A percentile compares a stretch with the other conserved stretches of the same genome.
Conservation (phyloP, 495 filamentous ascomycete species). For the Antarctomyces pellizariae region DNA sequence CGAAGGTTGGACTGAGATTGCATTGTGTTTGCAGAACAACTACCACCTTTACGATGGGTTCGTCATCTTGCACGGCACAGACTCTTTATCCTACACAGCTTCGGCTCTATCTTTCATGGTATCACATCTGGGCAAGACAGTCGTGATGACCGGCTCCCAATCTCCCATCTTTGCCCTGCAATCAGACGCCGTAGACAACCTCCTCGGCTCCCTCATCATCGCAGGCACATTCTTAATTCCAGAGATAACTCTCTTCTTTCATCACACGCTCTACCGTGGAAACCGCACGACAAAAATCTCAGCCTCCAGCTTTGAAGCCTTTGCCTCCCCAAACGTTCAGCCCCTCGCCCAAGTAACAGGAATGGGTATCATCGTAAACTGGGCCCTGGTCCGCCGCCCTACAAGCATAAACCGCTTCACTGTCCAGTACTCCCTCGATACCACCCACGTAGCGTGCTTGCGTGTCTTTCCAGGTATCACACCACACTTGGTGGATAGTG, state of each 20-base stretch:
- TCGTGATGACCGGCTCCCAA: constrained; percentile 80
- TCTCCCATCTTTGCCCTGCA: constrained; percentile 82
- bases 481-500: constrained; percentile 82
- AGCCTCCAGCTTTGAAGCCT: constrained; percentile 67
- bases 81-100: constrained; percentile 77
- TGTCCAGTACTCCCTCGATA: constrained; percentile 60
- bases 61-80: constrained; percentile 89
- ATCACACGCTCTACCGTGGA: constrained; percentile 75
- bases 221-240: constrained; percentile 93
- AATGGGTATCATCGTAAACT: constrained; percentile 61
- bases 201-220: constrained; percentile 78
- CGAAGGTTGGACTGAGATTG: constrained; percentile 76
- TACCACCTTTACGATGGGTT: constrained; percentile 87
- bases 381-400: constrained; percentile 58
- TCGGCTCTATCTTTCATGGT: constrained; percentile 93
- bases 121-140: constrained; percentile 71
- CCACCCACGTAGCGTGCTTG: constrained; percentile 73
- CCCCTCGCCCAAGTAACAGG: constrained; percentile 63
- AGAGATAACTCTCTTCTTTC: constrained; percentile 91
- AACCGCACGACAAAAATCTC: constrained; percentile 82
- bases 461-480: constrained; percentile 91
- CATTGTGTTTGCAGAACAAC: constrained; percentile 41
- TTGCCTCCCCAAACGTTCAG: constrained; percentile 61
- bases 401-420: constrained; percentile 48
- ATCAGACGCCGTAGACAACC: constrained; percentile 88